Conservation (phyloP, 169 alveolate genomes). For the Plasmodium malariae region DNA sequence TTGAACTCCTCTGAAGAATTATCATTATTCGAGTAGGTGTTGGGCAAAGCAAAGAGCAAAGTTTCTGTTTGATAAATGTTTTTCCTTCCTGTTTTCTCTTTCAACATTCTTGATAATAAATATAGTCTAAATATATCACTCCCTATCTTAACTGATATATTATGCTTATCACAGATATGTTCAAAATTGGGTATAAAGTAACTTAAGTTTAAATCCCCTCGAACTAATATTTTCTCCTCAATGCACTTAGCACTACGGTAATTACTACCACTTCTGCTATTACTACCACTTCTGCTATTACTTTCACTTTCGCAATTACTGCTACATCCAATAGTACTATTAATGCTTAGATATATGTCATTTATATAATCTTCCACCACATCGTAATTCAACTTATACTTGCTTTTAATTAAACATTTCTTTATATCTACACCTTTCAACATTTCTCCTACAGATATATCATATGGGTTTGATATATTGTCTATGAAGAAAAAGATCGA, state of each 20-base stretch:
- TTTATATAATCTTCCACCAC: conserved; percentile 44
- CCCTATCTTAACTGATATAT: conserved; percentile 30
- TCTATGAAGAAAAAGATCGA: conserved; percentile 86
- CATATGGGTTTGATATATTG: conserved; percentile 40
- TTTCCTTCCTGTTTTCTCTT: conserved; percentile 48
- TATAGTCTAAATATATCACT: conserved; percentile 61
- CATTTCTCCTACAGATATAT: neutral
- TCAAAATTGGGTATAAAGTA: conserved; percentile 29
- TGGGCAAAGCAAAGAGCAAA: conserved; percentile 31
- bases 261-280: too few relatives aligned
- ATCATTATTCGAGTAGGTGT: neutral
- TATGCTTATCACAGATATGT: conserved; percentile 9
- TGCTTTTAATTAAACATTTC: conserved; percentile 27
- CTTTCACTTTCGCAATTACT: too few relatives aligned
- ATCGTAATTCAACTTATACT: conserved; percentile 41
- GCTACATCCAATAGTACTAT: too few relatives aligned
- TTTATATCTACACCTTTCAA: conserved; percentile 11
- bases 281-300: too few relatives aligned
- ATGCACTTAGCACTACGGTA: neutral
- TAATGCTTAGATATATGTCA: conserved; percentile 25
- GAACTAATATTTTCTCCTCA: conserved; percentile 40
- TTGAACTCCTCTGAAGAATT: neutral
- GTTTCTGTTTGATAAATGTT: conserved; percentile 16
- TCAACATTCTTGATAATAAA: conserved; percentile 42
- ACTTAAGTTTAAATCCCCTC: conserved; percentile 9